phyloP scores from a whole-genome alignment of 495 filamentous ascomycete genomes.

The Aspergillus affinis region DNA sequence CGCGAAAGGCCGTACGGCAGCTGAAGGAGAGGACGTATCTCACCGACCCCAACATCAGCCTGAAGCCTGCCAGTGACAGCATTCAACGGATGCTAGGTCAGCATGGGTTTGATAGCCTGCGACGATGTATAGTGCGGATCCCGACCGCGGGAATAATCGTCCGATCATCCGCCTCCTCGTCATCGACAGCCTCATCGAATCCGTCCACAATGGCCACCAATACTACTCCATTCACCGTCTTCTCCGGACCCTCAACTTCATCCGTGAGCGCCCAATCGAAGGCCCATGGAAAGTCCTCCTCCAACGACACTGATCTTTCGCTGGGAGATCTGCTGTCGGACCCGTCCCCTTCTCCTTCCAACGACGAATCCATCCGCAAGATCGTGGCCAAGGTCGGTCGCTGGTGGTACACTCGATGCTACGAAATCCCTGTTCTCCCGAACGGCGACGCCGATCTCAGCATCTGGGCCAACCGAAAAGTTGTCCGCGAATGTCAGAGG shows the following conservation, averaged over 20 bases:
- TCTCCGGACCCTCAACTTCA: slow-evolving; percentile 29
- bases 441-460: slow-evolving; percentile 54
- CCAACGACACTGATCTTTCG: slow-evolving; percentile 53
- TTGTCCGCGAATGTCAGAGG: slow-evolving; percentile 84
- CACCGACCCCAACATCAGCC: slow-evolving; percentile 58
- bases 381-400: slow-evolving; percentile 90
- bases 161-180: slow-evolving; percentile 41
- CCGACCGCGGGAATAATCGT: slow-evolving; percentile 75
- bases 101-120: slow-evolving; percentile 80
- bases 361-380: slow-evolving; percentile 81
- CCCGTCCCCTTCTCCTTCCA: slow-evolving; percentile 48
- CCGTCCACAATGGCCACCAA: slow-evolving; percentile 25
- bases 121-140: slow-evolving; percentile 84
- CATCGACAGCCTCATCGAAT: slow-evolving; percentile 26
- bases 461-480: slow-evolving; percentile 76
- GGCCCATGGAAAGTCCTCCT: slow-evolving; percentile 34
- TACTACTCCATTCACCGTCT: slow-evolving; percentile 28
- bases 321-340: slow-evolving; percentile 71
- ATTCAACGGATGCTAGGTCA: slow-evolving; percentile 73
- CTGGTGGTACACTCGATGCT: slow-evolving; percentile 95
- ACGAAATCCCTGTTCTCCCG: slow-evolving; percentile 66
- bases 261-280: slow-evolving; percentile 25
- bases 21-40: slow-evolving; percentile 75
- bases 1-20: slow-evolving; percentile 70
- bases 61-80: slow-evolving; percentile 76